phyloP scores from a whole-genome alignment of 2,329 filamentous ascomycete species.

The Dendryphion nanum region DNA sequence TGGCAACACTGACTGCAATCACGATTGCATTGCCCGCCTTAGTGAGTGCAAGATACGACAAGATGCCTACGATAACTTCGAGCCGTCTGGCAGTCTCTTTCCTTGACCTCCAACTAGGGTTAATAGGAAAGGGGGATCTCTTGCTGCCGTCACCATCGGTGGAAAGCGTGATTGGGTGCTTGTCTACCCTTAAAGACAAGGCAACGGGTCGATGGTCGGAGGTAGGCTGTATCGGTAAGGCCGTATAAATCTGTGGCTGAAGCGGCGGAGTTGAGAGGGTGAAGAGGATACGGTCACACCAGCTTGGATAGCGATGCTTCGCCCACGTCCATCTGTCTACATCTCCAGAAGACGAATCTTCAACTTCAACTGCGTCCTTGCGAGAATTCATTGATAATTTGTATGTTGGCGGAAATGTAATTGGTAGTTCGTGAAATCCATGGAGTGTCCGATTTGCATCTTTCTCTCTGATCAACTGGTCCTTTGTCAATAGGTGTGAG shows the following conservation, averaged over 20 bases:
- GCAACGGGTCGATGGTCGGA: constrained; percentile 88
- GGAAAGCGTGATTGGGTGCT: constrained; percentile 41
- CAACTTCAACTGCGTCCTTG: constrained; percentile 5
- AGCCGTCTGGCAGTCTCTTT: constrained; percentile 55
- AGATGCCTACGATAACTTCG: constrained; percentile 60
- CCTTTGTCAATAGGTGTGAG: constrained; percentile 64
- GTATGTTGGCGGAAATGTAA: constrained; percentile 88
- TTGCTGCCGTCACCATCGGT: constrained; percentile 38
- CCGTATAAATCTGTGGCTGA: constrained; percentile 62
- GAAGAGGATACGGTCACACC: constrained; percentile 90
- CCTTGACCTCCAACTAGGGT: constrained; percentile 55
- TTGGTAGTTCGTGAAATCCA: constrained; percentile 69
- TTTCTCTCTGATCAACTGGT: constrained; percentile 77
- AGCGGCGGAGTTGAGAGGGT: constrained; percentile 50
- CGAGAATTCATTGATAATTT: constrained; percentile 62
- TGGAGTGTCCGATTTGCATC: constrained; percentile 70
- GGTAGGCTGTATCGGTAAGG: constrained; percentile 74
- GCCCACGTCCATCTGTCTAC: constrained; percentile 67
- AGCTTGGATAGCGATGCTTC: constrained; percentile 76
- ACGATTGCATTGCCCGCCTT: constrained; percentile 46
- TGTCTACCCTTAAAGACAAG: constrained; percentile 65
- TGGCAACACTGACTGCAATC: constrained; percentile 26
- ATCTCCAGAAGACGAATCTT: constrained; percentile 18
- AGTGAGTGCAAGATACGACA: constrained; percentile 54
- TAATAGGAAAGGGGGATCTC: constrained; percentile 57